Conservation (phyloP, 2,329 filamentous ascomycete species). For the Juglanconis juglandina region DNA sequence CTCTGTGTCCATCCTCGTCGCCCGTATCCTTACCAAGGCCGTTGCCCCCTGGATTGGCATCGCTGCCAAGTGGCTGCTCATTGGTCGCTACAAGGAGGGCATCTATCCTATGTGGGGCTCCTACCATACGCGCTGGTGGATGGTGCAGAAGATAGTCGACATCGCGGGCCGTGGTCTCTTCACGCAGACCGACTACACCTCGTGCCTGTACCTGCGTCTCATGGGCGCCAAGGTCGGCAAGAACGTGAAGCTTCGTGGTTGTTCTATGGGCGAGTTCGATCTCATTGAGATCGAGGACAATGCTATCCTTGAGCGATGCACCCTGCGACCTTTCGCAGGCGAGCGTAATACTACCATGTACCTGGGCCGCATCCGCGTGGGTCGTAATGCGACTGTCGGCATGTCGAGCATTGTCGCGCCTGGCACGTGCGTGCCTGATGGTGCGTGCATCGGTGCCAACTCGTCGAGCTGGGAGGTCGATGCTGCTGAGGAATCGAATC, state of each 20-base stretch:
- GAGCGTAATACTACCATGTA: conserved; percentile 59
- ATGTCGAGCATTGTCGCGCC: conserved; percentile 48
- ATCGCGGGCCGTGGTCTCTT: conserved; percentile 48
- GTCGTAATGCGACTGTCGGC: conserved; percentile 45
- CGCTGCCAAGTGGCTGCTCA: conserved; percentile 50
- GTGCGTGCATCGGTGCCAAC: conserved; percentile 53
- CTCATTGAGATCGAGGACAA: conserved; percentile 51
- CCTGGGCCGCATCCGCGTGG: conserved; percentile 48
- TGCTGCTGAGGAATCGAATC: conserved; percentile 45
- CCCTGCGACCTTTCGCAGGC: conserved; percentile 49
- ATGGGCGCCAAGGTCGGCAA: conserved; percentile 52
- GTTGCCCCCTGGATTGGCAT: conserved; percentile 47
- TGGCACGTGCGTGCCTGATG: conserved; percentile 44
- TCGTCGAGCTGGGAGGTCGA: conserved; percentile 55
- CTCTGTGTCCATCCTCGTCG: conserved; percentile 40
- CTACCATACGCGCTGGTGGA: conserved; percentile 59
- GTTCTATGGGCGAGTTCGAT: conserved; percentile 52
- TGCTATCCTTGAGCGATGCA: conserved; percentile 44
- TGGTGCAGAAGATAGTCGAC: conserved; percentile 50
- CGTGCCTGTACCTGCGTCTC: conserved; percentile 45
- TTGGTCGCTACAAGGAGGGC: conserved; percentile 50
- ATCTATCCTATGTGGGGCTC: conserved; percentile 57
- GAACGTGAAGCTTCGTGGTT: conserved; percentile 44
- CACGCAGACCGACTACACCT: conserved; percentile 34
- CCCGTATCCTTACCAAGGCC: conserved; percentile 36